phyloP scores from a whole-genome alignment of 139 green algal genomes.

The Ettlia oleoabundans region DNA sequence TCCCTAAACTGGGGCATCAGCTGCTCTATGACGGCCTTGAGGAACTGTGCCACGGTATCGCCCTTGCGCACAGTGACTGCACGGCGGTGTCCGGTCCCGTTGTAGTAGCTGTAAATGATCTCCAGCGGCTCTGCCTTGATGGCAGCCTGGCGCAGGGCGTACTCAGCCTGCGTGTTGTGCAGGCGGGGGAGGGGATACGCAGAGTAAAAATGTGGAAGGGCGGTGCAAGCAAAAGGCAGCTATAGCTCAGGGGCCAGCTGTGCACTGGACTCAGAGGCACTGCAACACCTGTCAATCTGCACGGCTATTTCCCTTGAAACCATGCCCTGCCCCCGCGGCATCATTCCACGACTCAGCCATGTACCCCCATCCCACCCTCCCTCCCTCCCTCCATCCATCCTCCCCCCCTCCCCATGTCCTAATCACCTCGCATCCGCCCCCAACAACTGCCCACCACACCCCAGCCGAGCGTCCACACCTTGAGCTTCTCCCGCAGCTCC shows the following conservation, averaged over 20 bases:
- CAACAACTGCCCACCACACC: not conserved
- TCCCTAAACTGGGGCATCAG: slow-evolving; percentile 89
- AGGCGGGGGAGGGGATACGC: no score
- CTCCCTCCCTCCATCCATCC: not conserved
- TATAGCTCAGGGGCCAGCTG: no score
- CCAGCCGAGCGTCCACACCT: no score
- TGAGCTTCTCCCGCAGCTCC: slow-evolving; percentile 79
- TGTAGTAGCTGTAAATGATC: slow-evolving; percentile 97
- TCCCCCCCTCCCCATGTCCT: not conserved
- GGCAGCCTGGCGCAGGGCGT: slow-evolving; percentile 57
- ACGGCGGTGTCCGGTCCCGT: slow-evolving; percentile 87
- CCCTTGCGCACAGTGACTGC: slow-evolving; percentile 65
- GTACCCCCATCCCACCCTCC: no score
- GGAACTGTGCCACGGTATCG: slow-evolving; percentile 87
- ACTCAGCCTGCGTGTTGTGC: slow-evolving; percentile 2
- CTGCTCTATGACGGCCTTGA: slow-evolving; percentile 88
- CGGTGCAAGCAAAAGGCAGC: no score
- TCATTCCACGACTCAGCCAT: no score
- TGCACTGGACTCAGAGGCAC: no score
- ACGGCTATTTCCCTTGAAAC: no score
- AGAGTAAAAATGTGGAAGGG: no score
- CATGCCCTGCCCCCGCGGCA: no score
- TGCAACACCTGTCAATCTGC: no score
- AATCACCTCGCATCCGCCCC: not conserved
- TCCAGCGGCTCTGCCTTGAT: slow-evolving; percentile 86